phyloP scores from a whole-genome alignment of 352 stramenopile genomes.

The Globisporangium spinosum region DNA sequence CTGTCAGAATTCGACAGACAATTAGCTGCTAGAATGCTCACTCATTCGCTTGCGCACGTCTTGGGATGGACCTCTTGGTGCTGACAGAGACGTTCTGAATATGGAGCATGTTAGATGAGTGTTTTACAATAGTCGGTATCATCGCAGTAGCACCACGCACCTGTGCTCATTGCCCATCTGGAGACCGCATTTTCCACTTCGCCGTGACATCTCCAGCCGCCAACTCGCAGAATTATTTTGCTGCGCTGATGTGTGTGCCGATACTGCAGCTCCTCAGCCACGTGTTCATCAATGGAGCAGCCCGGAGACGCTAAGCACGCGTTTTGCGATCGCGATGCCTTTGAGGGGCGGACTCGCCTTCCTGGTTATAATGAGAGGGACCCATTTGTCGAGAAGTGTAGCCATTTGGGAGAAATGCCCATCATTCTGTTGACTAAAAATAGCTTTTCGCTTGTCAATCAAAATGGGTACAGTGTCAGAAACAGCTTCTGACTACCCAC shows the following conservation, averaged over 20 bases:
- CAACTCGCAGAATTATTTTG: neutral
- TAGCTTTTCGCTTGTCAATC: slow-evolving; percentile 10
- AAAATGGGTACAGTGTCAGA: slow-evolving; percentile 3
- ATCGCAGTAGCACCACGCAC: neutral
- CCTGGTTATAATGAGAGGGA: neutral
- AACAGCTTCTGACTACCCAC: neutral
- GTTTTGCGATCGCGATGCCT: neutral
- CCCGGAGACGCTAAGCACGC: neutral
- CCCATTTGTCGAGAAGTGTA: neutral
- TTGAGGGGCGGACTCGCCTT: neutral
- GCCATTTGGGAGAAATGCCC: slow-evolving; percentile 4
- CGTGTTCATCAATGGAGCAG: neutral
- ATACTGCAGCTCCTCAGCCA: neutral
- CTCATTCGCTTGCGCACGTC: slow-evolving; percentile 49
- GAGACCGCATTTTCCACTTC: neutral
- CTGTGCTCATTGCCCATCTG: slow-evolving; percentile 8
- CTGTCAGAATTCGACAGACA: neutral
- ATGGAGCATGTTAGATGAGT: neutral
- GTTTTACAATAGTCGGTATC: no score
- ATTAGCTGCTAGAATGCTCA: slow-evolving; percentile 5
- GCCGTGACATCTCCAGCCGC: neutral
- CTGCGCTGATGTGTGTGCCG: neutral
- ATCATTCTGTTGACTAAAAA: slow-evolving; percentile 10
- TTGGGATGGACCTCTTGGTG: slow-evolving; percentile 23
- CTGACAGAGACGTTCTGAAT: slow-evolving; percentile 7